phyloP scores from a whole-genome alignment of 1,284 basidiomycete species.

The Tylopilus orsonianus region DNA sequence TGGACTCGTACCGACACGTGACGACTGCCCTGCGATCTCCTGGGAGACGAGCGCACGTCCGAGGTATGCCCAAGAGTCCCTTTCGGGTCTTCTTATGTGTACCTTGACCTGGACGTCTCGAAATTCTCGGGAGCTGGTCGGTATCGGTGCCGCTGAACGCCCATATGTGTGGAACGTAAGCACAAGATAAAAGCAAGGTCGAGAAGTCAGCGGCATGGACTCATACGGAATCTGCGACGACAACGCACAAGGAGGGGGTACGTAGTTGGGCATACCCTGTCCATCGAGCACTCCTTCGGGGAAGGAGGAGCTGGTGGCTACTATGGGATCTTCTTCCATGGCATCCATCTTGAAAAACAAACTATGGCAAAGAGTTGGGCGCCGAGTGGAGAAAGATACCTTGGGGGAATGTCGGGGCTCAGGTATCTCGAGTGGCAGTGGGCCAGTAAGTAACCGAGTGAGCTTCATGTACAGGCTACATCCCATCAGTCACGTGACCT shows the following conservation, averaged over 20 bases:
- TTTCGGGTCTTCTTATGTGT: constrained; percentile 75
- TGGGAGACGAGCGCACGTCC: constrained; percentile 73
- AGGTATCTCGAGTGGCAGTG: constrained; percentile 29
- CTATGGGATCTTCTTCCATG: constrained; percentile 36
- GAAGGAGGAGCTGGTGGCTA: constrained; percentile 23
- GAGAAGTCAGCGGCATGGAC: constrained; percentile 13
- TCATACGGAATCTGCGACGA: background rate
- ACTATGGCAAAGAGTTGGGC: background rate
- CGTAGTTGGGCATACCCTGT: constrained; percentile 18
- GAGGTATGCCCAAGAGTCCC: constrained; percentile 77
- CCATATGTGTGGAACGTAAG: constrained; percentile 1
- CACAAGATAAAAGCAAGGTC: background rate
- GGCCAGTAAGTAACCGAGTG: constrained; percentile 1
- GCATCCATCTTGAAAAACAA: constrained; percentile 29
- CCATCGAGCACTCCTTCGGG: constrained; percentile 21
- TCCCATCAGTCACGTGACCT: constrained; percentile 23
- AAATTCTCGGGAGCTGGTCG: constrained; percentile 49
- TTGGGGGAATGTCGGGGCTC: constrained; percentile 8
- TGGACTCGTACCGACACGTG: constrained; percentile 64
- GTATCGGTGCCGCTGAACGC: constrained; percentile 28
- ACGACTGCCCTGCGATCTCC: constrained; percentile 67
- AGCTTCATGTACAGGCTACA: background rate
- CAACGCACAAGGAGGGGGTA: constrained; percentile 23
- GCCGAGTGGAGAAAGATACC: constrained; percentile 1
- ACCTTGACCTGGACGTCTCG: constrained; percentile 79